phyloP scores from a whole-genome alignment of 2,329 filamentous ascomycete genomes.

The Botrytis cinerea region DNA sequence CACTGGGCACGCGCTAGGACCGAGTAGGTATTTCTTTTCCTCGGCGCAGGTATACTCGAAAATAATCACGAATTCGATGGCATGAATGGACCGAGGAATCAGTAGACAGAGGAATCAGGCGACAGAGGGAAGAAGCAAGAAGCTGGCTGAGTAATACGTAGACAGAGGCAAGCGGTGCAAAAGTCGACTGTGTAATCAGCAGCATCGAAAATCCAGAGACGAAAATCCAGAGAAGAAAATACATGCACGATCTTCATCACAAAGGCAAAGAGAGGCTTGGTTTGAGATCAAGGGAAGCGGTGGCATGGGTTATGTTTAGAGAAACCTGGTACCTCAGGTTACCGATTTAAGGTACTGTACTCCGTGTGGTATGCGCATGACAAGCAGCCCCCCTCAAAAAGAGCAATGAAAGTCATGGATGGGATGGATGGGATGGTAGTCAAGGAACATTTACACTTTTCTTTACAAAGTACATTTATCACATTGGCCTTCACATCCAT shows the following conservation, averaged over 20 bases:
- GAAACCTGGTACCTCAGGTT: background rate
- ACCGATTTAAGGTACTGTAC: background rate
- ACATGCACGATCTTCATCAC: too few species aligned
- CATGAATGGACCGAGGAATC: too few species aligned
- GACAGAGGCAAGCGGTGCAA: too few species aligned
- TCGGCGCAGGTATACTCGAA: background rate
- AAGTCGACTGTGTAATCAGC: too few species aligned
- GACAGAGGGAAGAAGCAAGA: too few species aligned
- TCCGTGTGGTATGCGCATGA: background rate
- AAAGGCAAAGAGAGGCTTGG: background rate
- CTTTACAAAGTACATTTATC: background rate
- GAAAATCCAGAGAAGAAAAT: too few species aligned
- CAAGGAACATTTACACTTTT: conserved; percentile 6
- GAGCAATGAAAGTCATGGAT: background rate
- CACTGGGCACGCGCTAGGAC: background rate
- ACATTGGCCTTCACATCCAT: background rate
- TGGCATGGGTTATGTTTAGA: background rate
- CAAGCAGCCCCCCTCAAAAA: conserved; percentile 2
- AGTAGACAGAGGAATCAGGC: too few species aligned
- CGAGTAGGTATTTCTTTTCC: background rate
- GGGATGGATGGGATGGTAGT: background rate
- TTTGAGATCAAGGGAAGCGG: background rate
- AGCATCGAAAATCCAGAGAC: too few species aligned
- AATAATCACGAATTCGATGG: background rate
- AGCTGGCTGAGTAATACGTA: too few species aligned